Evolutionary conservation across 2,329 filamentous ascomycete genomes (phyloP), one percentile per base, ranked within the genome.

Genomic region (Fusarium staphyleae): DNA sequence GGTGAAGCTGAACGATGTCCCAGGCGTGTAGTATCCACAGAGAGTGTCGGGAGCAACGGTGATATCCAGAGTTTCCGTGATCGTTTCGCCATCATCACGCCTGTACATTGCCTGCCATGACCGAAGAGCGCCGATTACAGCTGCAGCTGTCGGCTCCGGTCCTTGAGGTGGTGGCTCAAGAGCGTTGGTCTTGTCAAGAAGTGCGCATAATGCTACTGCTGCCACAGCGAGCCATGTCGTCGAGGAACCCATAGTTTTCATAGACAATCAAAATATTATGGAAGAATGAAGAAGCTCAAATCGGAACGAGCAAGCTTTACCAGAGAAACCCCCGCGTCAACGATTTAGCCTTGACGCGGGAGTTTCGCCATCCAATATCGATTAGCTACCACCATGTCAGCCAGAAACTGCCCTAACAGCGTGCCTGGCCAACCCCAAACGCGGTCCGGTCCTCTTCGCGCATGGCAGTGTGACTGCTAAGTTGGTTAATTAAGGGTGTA

Each of bases 161-260:
- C 39, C 59, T 34, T 62, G 52, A 4, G 50, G 43, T 16, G 55
- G 51, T 22, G 24, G 13, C 22, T 59, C 55, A 4, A 48, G 10
- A 8, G 59, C 59, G 13, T 4, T 55, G 9, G 52, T 57, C 13
- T 32, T 53, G 1, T 48, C 41, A 3, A 57, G 7, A 11, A 54
- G 44, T 14, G 50, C 43, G 33, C 14, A 62, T 42, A 46, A 16
- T 26, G 30, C 18, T 16, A 62, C 22, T 37, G 47, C 50, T 18
- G 50, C 55, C 13, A 51, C 24, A 30, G 50, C 45, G 13, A 51
- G 33, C 42, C 50, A 59, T 44, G 53, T 57, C 53, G 42, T 57
- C 14, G 55, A 45, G 10, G 48, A 53, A 13, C 48, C 30, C 54
- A 57, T 58, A 1, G 16, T 43, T 37, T 13, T 26, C 32, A 16